Percentiles rank a stretch among this genome's conserved stretches.
Conservation (phyloP, 495 filamentous ascomycete genomes). For the Haplographium delicatum region DNA sequence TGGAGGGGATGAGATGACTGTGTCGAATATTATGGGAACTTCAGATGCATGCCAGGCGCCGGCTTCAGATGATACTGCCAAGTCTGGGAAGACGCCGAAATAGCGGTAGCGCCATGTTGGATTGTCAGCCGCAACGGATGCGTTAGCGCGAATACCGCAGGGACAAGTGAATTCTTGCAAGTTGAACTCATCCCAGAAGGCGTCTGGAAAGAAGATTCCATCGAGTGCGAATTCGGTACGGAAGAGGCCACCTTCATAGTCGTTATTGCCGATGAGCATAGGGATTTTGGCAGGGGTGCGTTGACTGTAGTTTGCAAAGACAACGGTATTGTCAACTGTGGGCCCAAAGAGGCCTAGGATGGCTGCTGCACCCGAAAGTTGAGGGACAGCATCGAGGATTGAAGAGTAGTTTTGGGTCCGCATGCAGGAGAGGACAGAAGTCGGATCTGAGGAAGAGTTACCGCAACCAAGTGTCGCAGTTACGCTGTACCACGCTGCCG, state of each 20-base stretch:
- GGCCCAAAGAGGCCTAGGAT: slow-evolving; percentile 39
- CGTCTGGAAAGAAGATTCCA: slow-evolving; percentile 25
- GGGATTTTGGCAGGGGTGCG: slow-evolving; percentile 33
- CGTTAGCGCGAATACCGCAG: slow-evolving; percentile 28
- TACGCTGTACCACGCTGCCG: slow-evolving; percentile 34
- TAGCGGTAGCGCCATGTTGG: slow-evolving; percentile 50
- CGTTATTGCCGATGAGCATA: slow-evolving; percentile 39
- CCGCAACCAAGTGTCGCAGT: slow-evolving; percentile 38
- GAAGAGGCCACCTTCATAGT: slow-evolving; percentile 44
- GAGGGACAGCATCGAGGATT: slow-evolving; percentile 32
- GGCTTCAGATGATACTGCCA: slow-evolving; percentile 34
- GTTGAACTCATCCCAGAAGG: slow-evolving; percentile 37
- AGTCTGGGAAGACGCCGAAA: slow-evolving; percentile 43
- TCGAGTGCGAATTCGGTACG: slow-evolving; percentile 9
- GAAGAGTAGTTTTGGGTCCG: slow-evolving; percentile 29
- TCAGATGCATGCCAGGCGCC: slow-evolving; percentile 45
- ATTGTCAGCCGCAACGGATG: slow-evolving; percentile 26
- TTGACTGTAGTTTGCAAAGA: slow-evolving; percentile 43
- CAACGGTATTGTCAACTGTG: slow-evolving; percentile 38
- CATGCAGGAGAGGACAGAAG: slow-evolving; percentile 40
- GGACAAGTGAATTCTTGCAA: slow-evolving; percentile 43
- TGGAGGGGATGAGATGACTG: neutral
- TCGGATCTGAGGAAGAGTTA: slow-evolving; percentile 25
- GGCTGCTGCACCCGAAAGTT: slow-evolving; percentile 15
- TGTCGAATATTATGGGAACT: slow-evolving; percentile 20